Percentiles rank a stretch among this genome's conserved stretches.
These are phyloP conservation scores for Pichia sp. DNA, from an alignment of 1,139 yeast genomes.

Conservation along the genomic window DNA sequence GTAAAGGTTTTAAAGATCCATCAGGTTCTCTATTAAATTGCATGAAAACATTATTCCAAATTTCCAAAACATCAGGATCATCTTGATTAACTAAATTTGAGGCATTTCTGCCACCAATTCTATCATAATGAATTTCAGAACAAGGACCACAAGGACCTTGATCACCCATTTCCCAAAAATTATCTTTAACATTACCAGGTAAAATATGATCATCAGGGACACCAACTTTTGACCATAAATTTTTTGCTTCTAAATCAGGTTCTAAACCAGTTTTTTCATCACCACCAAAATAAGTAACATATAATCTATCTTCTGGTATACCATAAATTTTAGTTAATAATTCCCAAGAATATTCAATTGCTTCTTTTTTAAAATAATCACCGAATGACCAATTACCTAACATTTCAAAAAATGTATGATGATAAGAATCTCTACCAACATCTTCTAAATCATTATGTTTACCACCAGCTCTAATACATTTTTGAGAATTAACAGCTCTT, in stretches of 20 bases:
- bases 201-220: slow-evolving; percentile 87
- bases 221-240: slow-evolving; percentile 81
- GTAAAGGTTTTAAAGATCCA: slow-evolving; percentile 72
- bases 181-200: slow-evolving; percentile 86
- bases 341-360: slow-evolving; percentile 86
- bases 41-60: slow-evolving; percentile 96
- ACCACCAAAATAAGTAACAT: slow-evolving; percentile 95
- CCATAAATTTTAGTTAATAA: slow-evolving; percentile 79
- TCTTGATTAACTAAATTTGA: slow-evolving; percentile 84
- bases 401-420: slow-evolving; percentile 98
- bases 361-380: slow-evolving; percentile 94
- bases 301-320: slow-evolving; percentile 68
- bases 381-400: slow-evolving; percentile 99
- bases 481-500: slow-evolving; percentile 92
- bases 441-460: slow-evolving; percentile 98
- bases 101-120: slow-evolving; percentile 97
- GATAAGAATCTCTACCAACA: slow-evolving; percentile 96
- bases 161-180: slow-evolving; percentile 99
- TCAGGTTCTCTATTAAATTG: slow-evolving; percentile 94
- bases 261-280: slow-evolving; percentile 76
- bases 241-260: slow-evolving; percentile 91
- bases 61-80: slow-evolving; percentile 95
- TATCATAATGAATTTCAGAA: slow-evolving; percentile 93
- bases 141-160: slow-evolving; percentile 99
- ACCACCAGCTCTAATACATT: slow-evolving; percentile 99